phyloP scores from a whole-genome alignment of 768 basidiomycete species.

The Collybia mongolica region DNA sequence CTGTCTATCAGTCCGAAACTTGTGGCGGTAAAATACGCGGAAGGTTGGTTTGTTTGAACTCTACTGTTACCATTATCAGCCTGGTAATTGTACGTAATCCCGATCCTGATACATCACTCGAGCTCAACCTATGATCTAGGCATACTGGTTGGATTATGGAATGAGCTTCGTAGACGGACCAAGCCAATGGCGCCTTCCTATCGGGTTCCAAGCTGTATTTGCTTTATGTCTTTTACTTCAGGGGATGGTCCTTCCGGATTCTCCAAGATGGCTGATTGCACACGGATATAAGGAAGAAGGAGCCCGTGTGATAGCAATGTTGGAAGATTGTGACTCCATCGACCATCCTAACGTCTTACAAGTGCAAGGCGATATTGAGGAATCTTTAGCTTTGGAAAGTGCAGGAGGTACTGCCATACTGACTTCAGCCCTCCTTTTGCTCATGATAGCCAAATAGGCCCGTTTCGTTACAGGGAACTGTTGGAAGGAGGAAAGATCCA shows the following conservation, averaged over 20 bases:
- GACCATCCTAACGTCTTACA: conserved; percentile 32
- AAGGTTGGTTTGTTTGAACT: conserved; percentile 33
- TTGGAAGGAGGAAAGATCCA: conserved; percentile 33
- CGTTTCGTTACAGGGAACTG: conserved; percentile 32
- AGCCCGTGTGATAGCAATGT: conserved; percentile 29
- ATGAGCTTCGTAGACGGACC: conserved; percentile 33
- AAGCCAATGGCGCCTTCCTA: conserved; percentile 23
- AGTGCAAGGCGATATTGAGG: conserved; percentile 33
- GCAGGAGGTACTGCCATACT: conserved; percentile 25
- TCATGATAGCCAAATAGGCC: conserved; percentile 19
- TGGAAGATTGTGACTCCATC: conserved; percentile 28
- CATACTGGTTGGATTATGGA: conserved; percentile 41
- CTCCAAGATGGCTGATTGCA: conserved; percentile 39
- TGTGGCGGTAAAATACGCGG: conserved; percentile 34
- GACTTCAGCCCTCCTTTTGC: background rate
- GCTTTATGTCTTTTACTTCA: conserved; percentile 35
- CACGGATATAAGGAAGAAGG: conserved; percentile 34
- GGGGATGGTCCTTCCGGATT: conserved; percentile 32
- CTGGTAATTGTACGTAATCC: conserved; percentile 31
- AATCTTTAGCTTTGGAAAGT: conserved; percentile 33
- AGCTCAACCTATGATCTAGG: conserved; percentile 13
- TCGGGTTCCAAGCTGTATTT: conserved; percentile 38
- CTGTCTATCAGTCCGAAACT: conserved; percentile 39
- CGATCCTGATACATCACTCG: no score
- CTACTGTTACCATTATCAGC: conserved; percentile 36